Conservation (phyloP, 768 basidiomycete species). For the Kwoniella dendrophila region DNA sequence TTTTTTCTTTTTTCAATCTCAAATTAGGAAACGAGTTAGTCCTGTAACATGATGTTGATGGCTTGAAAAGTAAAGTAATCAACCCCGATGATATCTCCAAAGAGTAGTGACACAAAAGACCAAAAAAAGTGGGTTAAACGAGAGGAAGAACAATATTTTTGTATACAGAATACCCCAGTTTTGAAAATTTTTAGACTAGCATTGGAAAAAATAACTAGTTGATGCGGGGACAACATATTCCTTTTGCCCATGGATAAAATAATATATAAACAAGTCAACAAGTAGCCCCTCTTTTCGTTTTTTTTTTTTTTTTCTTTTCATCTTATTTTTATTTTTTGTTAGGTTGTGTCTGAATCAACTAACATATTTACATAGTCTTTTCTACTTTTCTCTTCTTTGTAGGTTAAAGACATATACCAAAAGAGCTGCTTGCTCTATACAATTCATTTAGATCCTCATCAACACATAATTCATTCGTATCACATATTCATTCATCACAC, state of each 20-base stretch:
- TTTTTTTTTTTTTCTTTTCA: background rate
- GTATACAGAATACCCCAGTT: background rate
- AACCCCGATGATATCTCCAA: background rate
- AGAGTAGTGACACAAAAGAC: too few species aligned
- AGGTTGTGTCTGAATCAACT: too few species aligned
- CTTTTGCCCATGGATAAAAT: background rate
- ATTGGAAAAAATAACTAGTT: too few species aligned
- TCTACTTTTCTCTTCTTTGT: background rate
- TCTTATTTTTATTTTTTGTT: background rate
- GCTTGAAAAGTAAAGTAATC: too few species aligned
- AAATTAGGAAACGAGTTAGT: too few species aligned
- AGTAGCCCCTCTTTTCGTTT: slow-evolving; percentile 5
- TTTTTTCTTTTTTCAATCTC: too few species aligned
- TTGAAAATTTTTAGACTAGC: background rate
- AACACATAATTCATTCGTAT: background rate
- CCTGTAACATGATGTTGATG: too few species aligned
- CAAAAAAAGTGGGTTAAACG: background rate
- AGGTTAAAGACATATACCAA: too few species aligned
- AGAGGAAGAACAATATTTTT: background rate
- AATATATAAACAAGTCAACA: slow-evolving; percentile 10
- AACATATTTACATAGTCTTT: background rate
- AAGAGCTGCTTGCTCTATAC: background rate
- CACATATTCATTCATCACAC: background rate
- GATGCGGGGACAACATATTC: slow-evolving; percentile 3
- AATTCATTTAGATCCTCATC: background rate